These are phyloP conservation scores for Paramecium pentaurelia DNA, from an alignment of 73 alveolate species.

Conservation along the genomic window DNA sequence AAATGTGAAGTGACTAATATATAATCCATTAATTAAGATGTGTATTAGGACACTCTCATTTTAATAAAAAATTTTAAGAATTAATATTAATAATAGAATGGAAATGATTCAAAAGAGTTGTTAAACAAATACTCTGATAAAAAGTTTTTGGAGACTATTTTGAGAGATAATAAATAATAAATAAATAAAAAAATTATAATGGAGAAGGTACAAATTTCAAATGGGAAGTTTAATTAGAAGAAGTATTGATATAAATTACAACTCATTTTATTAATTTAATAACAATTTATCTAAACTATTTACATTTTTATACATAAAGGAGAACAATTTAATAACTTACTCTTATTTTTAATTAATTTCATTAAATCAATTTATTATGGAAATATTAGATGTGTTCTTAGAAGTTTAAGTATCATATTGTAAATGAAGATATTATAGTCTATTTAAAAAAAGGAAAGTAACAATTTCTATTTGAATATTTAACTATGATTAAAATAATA, in stretches of 20 bases:
- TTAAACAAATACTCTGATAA: not conserved
- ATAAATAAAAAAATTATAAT: not conserved
- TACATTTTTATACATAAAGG: not conserved
- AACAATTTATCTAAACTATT: not conserved
- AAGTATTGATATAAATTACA: not conserved
- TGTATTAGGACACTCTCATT: constrained; percentile 3
- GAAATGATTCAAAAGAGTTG: not conserved
- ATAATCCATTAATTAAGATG: not conserved
- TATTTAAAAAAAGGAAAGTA: not conserved
- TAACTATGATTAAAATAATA: not conserved
- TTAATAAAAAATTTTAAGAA: not conserved
- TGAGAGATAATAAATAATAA: not conserved
- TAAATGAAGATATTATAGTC: not conserved
- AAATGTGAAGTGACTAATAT: not conserved
- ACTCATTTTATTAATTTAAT: not conserved
- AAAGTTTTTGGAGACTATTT: not conserved
- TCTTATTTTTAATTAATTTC: not conserved
- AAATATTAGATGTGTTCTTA: not conserved
- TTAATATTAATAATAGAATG: not conserved
- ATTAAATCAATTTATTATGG: not conserved
- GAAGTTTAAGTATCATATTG: too few relatives aligned
- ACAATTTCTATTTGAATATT: not conserved
- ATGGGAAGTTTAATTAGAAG: not conserved
- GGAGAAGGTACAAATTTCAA: not conserved
- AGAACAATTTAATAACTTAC: not conserved